phyloP scores from a whole-genome alignment of 371 early-diverging fungal species.

The Parasitella parasitica region DNA sequence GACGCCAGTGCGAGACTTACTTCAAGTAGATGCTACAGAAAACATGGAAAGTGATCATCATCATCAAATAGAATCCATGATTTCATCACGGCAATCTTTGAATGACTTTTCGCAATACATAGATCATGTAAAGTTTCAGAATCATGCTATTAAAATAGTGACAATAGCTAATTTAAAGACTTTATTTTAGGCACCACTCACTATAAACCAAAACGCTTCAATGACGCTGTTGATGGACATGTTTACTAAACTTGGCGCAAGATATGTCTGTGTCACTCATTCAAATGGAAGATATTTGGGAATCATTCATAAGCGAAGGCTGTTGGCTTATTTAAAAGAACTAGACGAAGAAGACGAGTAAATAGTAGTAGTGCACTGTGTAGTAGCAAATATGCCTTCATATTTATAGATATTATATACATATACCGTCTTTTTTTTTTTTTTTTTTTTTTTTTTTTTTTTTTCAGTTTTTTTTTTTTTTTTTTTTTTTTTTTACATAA shows the following conservation, averaged over 20 bases:
- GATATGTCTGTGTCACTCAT: slow-evolving; percentile 60
- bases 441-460: no score
- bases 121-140: slow-evolving; percentile 58
- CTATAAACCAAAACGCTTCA: slow-evolving; percentile 70
- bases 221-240: slow-evolving; percentile 88
- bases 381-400: background rate
- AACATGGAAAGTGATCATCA: background rate
- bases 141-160: background rate
- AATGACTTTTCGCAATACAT: slow-evolving; percentile 73
- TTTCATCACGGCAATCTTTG: slow-evolving; percentile 1
- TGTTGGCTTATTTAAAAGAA: slow-evolving; percentile 67
- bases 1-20: slow-evolving; percentile 9
- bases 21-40: background rate
- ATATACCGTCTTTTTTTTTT: no score
- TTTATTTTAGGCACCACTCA: slow-evolving; percentile 69
- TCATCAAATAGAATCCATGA: background rate
- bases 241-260: slow-evolving; percentile 80
- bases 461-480: no score
- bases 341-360: slow-evolving; percentile 46
- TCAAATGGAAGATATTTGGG: slow-evolving; percentile 66
- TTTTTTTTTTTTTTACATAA: no score
- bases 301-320: slow-evolving; percentile 73
- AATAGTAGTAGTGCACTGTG: background rate
- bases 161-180: background rate
- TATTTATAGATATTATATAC: no score